Percentiles rank a stretch among this genome's conserved stretches.
Conservation (phyloP, 176 grass and related monocot genomes). For the Aegilops speltoides region DNA sequence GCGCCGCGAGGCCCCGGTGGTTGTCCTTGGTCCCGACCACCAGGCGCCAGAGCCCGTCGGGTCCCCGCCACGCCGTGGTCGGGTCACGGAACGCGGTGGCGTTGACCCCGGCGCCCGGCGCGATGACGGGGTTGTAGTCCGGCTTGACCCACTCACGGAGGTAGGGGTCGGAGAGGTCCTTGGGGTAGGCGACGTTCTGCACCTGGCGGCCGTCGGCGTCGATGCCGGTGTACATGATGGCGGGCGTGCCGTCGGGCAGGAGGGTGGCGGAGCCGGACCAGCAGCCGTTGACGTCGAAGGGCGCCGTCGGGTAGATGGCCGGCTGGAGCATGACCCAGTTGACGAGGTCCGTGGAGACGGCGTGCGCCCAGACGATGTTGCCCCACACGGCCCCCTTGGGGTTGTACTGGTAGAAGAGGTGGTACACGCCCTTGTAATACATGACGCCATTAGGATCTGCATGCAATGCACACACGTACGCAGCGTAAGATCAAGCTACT, state of each 20-base stretch:
- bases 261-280: constrained; percentile 76
- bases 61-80: constrained; percentile 61
- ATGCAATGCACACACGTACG: background rate
- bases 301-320: constrained; percentile 57
- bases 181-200: constrained; percentile 72
- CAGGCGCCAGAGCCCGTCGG: constrained; percentile 55
- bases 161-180: constrained; percentile 60
- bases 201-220: constrained; percentile 38
- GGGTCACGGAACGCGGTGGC: constrained; percentile 64
- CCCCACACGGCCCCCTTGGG: constrained; percentile 59
- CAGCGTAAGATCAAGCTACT: background rate
- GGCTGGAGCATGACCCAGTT: constrained; percentile 57
- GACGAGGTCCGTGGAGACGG: constrained; percentile 63
- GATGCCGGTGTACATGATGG: constrained; percentile 71
- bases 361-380: constrained; percentile 70
- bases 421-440: constrained; percentile 66
- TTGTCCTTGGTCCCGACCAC: constrained; percentile 49
- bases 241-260: constrained; percentile 45
- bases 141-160: constrained; percentile 76
- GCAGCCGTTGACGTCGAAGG: constrained; percentile 66
- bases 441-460: constrained; percentile 59
- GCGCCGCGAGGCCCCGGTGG: constrained; percentile 29
- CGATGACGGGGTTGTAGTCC: constrained; percentile 75
- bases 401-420: constrained; percentile 81
- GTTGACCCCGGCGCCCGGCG: constrained; percentile 18